A percentile compares a stretch with the other conserved stretches of the same genome.
Evolutionary conservation across 2,329 filamentous ascomycete species (phyloP).

Genomic region (Graphilbum ipis-grandicollis): DNA sequence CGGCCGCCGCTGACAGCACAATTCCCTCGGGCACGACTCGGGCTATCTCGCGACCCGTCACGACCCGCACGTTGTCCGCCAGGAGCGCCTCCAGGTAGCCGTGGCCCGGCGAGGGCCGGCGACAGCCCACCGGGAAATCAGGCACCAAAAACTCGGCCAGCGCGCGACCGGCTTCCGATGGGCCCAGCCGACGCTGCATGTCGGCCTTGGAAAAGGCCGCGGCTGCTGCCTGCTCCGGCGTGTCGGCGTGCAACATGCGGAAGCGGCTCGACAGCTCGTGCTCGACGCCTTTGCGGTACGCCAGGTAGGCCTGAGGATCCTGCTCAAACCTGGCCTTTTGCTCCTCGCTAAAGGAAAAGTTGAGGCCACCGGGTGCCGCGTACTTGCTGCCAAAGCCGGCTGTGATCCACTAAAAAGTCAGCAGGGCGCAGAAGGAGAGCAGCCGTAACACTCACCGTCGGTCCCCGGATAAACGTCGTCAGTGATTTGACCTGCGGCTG

Average conservation of each 20-base stretch:
- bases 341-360: constrained; percentile 16
- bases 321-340: constrained; percentile 29
- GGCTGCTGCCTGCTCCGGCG: constrained; percentile 3
- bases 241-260: constrained; percentile 18
- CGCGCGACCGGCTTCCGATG: neutral
- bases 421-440: too few species aligned
- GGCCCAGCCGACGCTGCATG: constrained; percentile 8
- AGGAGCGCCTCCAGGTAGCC: constrained; percentile 24
- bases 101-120: constrained; percentile 22
- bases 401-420: constrained; percentile 54
- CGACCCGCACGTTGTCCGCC: constrained; percentile 23
- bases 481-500: constrained; percentile 18
- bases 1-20: constrained; percentile 9
- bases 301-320: constrained; percentile 33
- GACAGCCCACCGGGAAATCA: constrained; percentile 20
- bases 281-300: constrained; percentile 30
- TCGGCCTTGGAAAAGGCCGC: neutral
- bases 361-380: constrained; percentile 24
- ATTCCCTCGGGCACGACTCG: constrained; percentile 17
- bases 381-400: constrained; percentile 38
- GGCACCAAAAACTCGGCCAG: constrained; percentile 6
- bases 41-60: constrained; percentile 21
- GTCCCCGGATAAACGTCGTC: constrained; percentile 3
- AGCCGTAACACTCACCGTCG: too few species aligned
- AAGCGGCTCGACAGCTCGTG: constrained; percentile 32